Percentiles rank a stretch among this genome's conserved stretches.
Conservation (phyloP, 2,329 filamentous ascomycete species). For the Fusarium continuum region DNA sequence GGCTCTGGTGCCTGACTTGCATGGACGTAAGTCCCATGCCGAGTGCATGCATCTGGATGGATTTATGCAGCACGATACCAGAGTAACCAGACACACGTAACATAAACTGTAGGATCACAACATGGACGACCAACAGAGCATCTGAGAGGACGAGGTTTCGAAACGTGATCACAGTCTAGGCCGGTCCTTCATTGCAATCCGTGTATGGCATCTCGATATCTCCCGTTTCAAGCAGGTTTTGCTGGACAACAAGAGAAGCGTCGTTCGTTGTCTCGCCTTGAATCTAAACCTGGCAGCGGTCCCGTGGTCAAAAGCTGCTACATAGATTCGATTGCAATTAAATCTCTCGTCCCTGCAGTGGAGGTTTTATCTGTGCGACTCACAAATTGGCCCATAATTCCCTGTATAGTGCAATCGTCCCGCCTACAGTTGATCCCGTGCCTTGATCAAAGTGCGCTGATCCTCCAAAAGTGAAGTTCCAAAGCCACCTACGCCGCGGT, state of each 20-base stretch:
- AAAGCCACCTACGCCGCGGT: slow-evolving; percentile 36
- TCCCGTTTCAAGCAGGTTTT: slow-evolving; percentile 32
- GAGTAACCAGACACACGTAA: slow-evolving; percentile 13
- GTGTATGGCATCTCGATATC: slow-evolving; percentile 19
- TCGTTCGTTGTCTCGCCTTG: slow-evolving; percentile 13
- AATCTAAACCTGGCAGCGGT: slow-evolving; percentile 13
- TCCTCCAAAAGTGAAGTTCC: slow-evolving; percentile 25
- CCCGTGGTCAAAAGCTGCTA: slow-evolving; percentile 24
- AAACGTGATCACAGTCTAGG: slow-evolving; percentile 15
- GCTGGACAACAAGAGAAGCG: not conserved
- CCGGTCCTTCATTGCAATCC: not conserved
- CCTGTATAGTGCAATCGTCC: slow-evolving; percentile 34
- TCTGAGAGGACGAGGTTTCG: slow-evolving; percentile 1
- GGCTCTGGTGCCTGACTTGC: slow-evolving; percentile 24
- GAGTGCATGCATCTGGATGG: slow-evolving; percentile 25
- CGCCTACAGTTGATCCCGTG: slow-evolving; percentile 34
- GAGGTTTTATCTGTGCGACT: slow-evolving; percentile 25
- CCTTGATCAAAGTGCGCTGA: slow-evolving; percentile 39
- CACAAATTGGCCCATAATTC: slow-evolving; percentile 32
- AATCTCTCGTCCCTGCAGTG: slow-evolving; percentile 36
- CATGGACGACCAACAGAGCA: slow-evolving; percentile 15
- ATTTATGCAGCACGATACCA: slow-evolving; percentile 27
- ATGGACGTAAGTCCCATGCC: slow-evolving; percentile 27
- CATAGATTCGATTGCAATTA: slow-evolving; percentile 26
- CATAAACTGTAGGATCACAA: slow-evolving; percentile 16